Base-by-base conservation (phyloP, 1,284 basidiomycete species). In the Mycena citricolor region DNA sequence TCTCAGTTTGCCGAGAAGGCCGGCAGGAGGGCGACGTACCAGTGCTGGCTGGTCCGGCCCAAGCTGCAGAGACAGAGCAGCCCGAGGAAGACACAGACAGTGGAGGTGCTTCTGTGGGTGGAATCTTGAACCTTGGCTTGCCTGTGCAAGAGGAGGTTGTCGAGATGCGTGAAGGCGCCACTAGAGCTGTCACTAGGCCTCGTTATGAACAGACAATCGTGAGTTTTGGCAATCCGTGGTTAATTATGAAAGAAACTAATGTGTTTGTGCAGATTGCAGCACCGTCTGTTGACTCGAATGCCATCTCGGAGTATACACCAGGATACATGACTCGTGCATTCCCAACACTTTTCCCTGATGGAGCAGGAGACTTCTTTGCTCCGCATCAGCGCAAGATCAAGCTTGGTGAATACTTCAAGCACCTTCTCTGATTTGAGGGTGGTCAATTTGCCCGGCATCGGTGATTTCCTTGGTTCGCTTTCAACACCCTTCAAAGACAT, bases 271-370 rank as follows among this genome's bases (percentile, higher is more conserved):
- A 50, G 51, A 47, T 53, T 20, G 20, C 21, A 3, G 49, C 49
- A 17, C 54, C 51, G 12, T 12, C 29, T 5, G 29, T 55, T 4
- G 16, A 39, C 21, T n/a, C 33, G 2, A 31, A 26, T 8, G 45
- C 54, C 5, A 36, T 55, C 4, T 8, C 19, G 3, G 53, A 55
- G 25, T 4, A 28, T 4, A 56, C 47, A 2, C 47, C 50, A 6
- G 44, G 53, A 2, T 51, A 56, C 28, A 56, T 56, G 22, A 47
- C 46, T 1, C 26, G 16, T 14, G 56, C 56, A 0, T 57, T 57
- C 31, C 56, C 56, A 13, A 57, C 55, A 7, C 39, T 57, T 4
- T 57, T 57, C 35, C 54, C 55, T 1, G 39, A 52, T 33, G 55
- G 55, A 5, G 25, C 20, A 5, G 50, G 47, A 4, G 52, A 58